phyloP scores from a whole-genome alignment of 1,139 yeast species.

The Pneumocystis carinii region DNA sequence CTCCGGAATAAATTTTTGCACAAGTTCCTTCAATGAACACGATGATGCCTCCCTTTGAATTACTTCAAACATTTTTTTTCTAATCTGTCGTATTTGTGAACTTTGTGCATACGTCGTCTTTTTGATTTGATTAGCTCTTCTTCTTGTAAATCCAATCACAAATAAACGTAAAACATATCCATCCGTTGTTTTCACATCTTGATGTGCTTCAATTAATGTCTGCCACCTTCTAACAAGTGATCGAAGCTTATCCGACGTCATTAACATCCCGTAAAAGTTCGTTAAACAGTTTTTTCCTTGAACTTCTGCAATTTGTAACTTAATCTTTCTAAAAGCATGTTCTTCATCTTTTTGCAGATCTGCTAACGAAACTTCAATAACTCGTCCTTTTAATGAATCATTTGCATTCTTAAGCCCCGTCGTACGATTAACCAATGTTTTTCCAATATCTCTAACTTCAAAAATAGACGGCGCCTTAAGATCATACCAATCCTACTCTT shows the following conservation, averaged over 20 bases:
- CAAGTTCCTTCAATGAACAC: constrained; percentile 75
- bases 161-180: constrained; percentile 80
- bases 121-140: constrained; percentile 78
- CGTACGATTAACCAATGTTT: constrained; percentile 84
- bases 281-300: constrained; percentile 86
- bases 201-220: constrained; percentile 79
- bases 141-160: constrained; percentile 86
- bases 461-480: constrained; percentile 91
- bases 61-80: constrained; percentile 78
- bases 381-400: constrained; percentile 84
- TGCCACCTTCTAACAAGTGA: constrained; percentile 91
- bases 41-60: constrained; percentile 73
- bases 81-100: constrained; percentile 71
- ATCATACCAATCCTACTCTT: constrained; percentile 46
- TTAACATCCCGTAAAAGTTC: constrained; percentile 91
- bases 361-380: constrained; percentile 73
- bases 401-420: constrained; percentile 88
- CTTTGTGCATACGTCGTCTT: constrained; percentile 84
- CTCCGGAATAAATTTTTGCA: constrained; percentile 79
- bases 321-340: constrained; percentile 79
- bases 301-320: constrained; percentile 82
- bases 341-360: constrained; percentile 88
- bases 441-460: constrained; percentile 87
- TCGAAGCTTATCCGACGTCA: constrained; percentile 80
- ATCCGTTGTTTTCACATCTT: constrained; percentile 81